phyloP scores from a whole-genome alignment of 768 basidiomycete species.

The Sutorius australiensis region DNA sequence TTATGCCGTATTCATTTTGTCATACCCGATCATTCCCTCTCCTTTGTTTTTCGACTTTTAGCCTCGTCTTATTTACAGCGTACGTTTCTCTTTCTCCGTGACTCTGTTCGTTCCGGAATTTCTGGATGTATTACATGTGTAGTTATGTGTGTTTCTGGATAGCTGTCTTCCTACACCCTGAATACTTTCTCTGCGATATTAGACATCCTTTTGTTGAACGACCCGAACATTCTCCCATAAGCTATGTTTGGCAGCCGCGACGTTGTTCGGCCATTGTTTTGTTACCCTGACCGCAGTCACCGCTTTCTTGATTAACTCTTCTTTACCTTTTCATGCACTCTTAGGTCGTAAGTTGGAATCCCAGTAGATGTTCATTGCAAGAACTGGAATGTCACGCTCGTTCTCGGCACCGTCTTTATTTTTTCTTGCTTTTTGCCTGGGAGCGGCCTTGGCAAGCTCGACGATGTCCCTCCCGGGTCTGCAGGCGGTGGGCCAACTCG shows the following conservation, averaged over 20 bases:
- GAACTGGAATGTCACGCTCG: conserved; percentile 18
- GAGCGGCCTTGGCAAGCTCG: conserved; percentile 5
- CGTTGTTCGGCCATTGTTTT: neutral
- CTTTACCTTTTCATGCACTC: neutral
- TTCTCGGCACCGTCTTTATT: conserved; percentile 8
- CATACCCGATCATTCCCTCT: conserved; percentile 30
- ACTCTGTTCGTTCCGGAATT: conserved; percentile 29
- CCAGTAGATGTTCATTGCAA: conserved; percentile 8
- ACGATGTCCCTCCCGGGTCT: conserved; percentile 8
- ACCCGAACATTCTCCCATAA: neutral
- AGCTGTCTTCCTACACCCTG: conserved; percentile 30
- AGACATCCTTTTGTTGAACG: neutral
- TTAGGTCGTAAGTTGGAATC: conserved; percentile 18
- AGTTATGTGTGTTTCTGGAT: conserved; percentile 37
- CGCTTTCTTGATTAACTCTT: neutral
- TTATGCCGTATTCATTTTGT: conserved; percentile 34
- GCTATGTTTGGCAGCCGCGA: neutral
- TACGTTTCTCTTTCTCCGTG: conserved; percentile 17
- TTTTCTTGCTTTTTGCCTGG: conserved; percentile 9
- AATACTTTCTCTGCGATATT: conserved; percentile 12
- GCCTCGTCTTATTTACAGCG: conserved; percentile 16
- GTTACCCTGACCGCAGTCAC: neutral
- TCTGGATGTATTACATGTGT: conserved; percentile 35
- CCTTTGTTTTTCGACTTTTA: conserved; percentile 2
- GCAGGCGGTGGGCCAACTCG: conserved; percentile 5